Percentiles rank a stretch among this genome's conserved stretches.
Evolutionary conservation across 129 eudicot species (phyloP).

Genomic region (Scalesia atractyloides): DNA sequence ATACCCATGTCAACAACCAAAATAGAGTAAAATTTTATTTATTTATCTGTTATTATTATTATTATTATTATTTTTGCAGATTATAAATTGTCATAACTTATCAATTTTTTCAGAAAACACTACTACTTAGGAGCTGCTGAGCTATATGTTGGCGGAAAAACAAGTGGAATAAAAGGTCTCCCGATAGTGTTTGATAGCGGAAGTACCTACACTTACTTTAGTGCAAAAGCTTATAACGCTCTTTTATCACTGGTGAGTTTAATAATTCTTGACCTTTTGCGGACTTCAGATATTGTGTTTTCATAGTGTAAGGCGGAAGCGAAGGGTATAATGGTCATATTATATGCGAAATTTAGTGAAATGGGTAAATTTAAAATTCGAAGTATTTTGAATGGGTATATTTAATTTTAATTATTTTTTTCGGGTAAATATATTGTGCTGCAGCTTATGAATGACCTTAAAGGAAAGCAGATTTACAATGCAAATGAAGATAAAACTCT

Average conservation of each 20-base stretch:
- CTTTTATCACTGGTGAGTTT: background rate
- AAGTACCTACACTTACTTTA: slow-evolving; percentile 16
- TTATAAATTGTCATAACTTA: background rate
- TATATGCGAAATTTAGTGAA: too few relatives aligned
- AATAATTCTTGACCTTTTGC: background rate
- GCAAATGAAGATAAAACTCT: slow-evolving; percentile 12
- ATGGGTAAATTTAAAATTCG: background rate
- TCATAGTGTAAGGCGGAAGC: background rate
- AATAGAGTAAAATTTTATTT: background rate
- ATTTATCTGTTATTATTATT: background rate
- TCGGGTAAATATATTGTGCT: background rate
- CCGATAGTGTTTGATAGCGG: slow-evolving; percentile 18
- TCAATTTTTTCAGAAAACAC: slow-evolving; percentile 4
- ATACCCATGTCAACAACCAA: slow-evolving; percentile 12
- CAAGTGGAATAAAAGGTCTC: slow-evolving; percentile 8
- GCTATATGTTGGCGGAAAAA: slow-evolving; percentile 8
- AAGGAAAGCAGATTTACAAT: background rate
- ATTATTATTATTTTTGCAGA: background rate
- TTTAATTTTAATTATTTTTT: background rate
- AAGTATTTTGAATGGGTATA: background rate
- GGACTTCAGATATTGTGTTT: background rate
- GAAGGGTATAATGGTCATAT: background rate
- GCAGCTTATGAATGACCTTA: background rate
- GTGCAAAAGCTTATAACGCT: background rate
- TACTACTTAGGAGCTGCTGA: slow-evolving; percentile 13